Percentiles rank a stretch among this genome's conserved stretches.
phyloP scores from a whole-genome alignment of 1,139 yeast species.

The Geotrichum macrosporum region DNA sequence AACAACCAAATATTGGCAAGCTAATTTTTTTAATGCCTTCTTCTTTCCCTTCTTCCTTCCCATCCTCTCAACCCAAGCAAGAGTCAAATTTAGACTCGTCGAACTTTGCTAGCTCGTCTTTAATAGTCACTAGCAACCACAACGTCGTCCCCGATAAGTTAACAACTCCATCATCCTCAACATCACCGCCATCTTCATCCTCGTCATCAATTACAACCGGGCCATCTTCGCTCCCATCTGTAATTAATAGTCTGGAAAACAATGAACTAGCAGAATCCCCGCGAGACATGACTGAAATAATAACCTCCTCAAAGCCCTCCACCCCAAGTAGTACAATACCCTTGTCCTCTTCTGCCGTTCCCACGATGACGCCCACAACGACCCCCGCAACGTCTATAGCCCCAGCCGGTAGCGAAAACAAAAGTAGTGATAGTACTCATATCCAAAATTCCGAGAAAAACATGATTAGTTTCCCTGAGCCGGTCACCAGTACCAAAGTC shows the following conservation, averaged over 20 bases:
- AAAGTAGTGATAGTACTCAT: background rate
- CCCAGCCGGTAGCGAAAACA: background rate
- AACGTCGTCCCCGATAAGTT: background rate
- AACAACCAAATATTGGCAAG: too few species aligned
- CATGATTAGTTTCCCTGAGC: background rate
- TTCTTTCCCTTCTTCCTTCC: conserved; percentile 7
- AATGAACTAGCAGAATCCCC: background rate
- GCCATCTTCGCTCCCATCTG: conserved; percentile 5
- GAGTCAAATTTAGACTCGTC: too few species aligned
- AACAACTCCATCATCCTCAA: conserved; percentile 2
- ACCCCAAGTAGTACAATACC: background rate
- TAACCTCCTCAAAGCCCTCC: conserved; percentile 1
- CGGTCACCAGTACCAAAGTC: background rate
- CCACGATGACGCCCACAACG: conserved; percentile 1
- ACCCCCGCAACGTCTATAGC: background rate
- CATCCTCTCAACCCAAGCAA: too few species aligned
- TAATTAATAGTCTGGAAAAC: background rate
- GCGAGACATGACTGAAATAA: background rate
- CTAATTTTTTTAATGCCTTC: too few species aligned
- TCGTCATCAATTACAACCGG: background rate
- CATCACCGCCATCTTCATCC: background rate
- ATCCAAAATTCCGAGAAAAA: background rate
- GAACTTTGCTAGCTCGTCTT: background rate
- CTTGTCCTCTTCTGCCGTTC: background rate
- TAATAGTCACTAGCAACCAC: background rate